Percentiles rank a stretch among this genome's conserved stretches.
Conservation (phyloP, 208 protist species). For the Leishmania martiniquensis region DNA sequence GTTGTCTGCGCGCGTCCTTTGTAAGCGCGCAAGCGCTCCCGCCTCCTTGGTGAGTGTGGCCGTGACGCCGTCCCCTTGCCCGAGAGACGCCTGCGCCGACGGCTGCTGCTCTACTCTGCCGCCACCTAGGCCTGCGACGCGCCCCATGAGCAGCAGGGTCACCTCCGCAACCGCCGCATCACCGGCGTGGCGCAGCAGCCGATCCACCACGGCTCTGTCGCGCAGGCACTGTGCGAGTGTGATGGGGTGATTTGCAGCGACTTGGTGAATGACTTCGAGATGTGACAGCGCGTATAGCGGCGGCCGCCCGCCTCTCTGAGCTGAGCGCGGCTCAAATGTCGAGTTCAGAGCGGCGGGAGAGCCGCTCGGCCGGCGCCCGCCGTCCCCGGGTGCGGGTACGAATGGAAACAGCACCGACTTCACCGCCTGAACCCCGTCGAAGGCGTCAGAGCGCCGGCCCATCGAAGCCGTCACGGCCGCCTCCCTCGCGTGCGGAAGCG, state of each 20-base stretch:
- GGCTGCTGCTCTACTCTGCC: not conserved
- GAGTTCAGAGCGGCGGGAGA: not conserved
- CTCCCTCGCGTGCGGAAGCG: conserved; percentile 10
- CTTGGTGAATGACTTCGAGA: conserved; percentile 8
- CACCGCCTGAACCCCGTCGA: conserved; percentile 47
- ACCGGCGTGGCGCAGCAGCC: conserved; percentile 45
- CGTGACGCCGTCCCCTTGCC: not conserved
- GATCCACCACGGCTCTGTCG: conserved; percentile 47
- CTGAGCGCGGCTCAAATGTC: not conserved
- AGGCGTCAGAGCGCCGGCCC: conserved; percentile 2
- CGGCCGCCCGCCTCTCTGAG: not conserved
- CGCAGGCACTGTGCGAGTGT: conserved; percentile 54
- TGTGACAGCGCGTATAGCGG: conserved; percentile 14
- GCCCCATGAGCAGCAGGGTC: conserved; percentile 29
- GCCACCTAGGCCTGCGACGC: conserved; percentile 2
- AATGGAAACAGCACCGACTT: conserved; percentile 37
- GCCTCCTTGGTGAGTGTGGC: not conserved
- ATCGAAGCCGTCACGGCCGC: not conserved
- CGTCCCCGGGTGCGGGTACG: not conserved
- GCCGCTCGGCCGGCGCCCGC: not conserved
- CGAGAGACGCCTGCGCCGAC: not conserved
- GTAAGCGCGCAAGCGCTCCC: not conserved
- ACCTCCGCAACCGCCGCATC: conserved; percentile 22
- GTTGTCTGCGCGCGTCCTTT: not conserved
- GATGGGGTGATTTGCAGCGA: conserved; percentile 19